These are phyloP conservation scores for Calonectria pauciramosa DNA, from an alignment of 2,329 filamentous ascomycete species.

Conservation along the genomic window DNA sequence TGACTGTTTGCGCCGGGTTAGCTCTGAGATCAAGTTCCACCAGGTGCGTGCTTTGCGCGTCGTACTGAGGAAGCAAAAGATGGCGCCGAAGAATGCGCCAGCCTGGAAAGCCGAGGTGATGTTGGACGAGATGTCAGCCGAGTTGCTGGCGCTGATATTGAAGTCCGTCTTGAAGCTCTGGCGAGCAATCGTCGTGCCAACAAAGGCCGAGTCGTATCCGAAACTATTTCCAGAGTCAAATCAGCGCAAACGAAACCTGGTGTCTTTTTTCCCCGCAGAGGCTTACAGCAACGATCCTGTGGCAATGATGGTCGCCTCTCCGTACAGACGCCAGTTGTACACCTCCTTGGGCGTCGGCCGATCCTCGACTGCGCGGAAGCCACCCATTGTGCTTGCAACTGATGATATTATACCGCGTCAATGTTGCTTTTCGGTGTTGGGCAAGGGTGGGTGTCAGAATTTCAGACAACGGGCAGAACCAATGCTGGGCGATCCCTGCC, in stretches of 20 bases:
- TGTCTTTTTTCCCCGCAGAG: neutral
- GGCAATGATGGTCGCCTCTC: slow-evolving; percentile 61
- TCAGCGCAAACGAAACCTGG: neutral
- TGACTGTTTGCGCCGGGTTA: slow-evolving; percentile 46
- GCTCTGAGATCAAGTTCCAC: neutral
- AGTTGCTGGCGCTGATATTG: slow-evolving; percentile 45
- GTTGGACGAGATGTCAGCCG: slow-evolving; percentile 54
- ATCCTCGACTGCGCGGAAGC: slow-evolving; percentile 65
- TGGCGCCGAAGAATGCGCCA: slow-evolving; percentile 66
- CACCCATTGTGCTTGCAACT: slow-evolving; percentile 46
- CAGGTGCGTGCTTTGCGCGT: neutral
- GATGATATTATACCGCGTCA: neutral
- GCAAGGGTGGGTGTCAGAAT: neutral
- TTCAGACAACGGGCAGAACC: neutral
- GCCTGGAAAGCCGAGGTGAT: slow-evolving; percentile 64
- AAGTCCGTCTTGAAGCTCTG: slow-evolving; percentile 61
- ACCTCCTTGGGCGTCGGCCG: slow-evolving; percentile 68
- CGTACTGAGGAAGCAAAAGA: slow-evolving; percentile 59
- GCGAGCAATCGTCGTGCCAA: slow-evolving; percentile 67
- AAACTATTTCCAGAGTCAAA: slow-evolving; percentile 52
- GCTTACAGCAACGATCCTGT: slow-evolving; percentile 59
- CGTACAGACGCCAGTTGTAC: slow-evolving; percentile 67
- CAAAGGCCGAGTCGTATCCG: slow-evolving; percentile 67
- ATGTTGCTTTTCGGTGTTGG: too few relatives aligned
- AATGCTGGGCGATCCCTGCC: slow-evolving; percentile 28